Percentiles rank a stretch among this genome's conserved stretches.
These are phyloP conservation scores for Chalciporus piperatus DNA, from an alignment of 768 basidiomycete species.

Conservation along the genomic window DNA sequence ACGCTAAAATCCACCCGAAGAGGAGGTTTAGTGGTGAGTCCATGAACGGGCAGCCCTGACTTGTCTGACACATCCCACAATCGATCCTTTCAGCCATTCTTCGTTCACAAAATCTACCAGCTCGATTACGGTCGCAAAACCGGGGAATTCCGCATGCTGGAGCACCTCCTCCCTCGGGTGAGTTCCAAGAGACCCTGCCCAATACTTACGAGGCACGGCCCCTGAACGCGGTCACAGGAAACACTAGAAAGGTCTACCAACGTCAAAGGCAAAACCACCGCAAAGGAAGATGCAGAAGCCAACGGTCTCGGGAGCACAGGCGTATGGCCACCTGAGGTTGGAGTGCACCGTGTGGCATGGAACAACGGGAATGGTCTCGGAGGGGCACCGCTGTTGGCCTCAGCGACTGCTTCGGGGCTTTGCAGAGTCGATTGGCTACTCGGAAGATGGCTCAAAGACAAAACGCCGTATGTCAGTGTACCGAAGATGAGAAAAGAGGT, in stretches of 20 bases:
- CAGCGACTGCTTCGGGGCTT: conserved; percentile 80
- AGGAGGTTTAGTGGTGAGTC: conserved; percentile 68
- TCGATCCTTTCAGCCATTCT: conserved; percentile 54
- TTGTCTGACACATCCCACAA: neutral
- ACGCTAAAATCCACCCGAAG: conserved; percentile 62
- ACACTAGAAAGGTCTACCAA: conserved; percentile 37
- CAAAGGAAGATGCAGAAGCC: conserved; percentile 17
- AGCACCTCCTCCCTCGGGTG: conserved; percentile 77
- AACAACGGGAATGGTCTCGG: conserved; percentile 70
- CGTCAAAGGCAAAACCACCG: conserved; percentile 33
- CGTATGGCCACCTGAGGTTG: conserved; percentile 78
- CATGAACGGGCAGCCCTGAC: neutral
- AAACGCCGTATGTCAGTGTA: conserved; percentile 63
- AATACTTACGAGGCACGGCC: neutral
- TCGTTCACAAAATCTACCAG: conserved; percentile 77
- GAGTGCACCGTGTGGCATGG: conserved; percentile 79
- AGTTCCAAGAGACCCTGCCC: too few species aligned
- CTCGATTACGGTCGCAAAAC: conserved; percentile 81
- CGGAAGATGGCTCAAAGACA: conserved; percentile 71
- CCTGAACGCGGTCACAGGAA: conserved; percentile 37
- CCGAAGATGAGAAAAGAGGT: conserved; percentile 60
- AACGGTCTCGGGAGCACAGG: conserved; percentile 43
- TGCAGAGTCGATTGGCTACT: conserved; percentile 79
- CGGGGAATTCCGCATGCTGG: conserved; percentile 83
- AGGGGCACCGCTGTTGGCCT: conserved; percentile 61